phyloP scores from a whole-genome alignment of 78 protist species.

The Dictyostelium capitatum region DNA sequence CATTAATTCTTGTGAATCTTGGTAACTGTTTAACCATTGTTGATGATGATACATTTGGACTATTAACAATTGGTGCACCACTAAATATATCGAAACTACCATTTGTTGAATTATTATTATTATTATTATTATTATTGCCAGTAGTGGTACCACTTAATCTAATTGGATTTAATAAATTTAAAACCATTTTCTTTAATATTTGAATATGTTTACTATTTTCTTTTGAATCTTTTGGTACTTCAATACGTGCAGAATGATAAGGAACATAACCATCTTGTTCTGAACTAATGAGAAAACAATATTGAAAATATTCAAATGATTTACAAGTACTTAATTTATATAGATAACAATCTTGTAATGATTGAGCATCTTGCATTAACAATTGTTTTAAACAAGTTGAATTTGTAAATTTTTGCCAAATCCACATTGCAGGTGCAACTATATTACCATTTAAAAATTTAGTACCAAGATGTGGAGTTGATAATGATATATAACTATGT shows the following conservation, averaged over 20 bases:
- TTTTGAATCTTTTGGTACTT: constrained; percentile 60
- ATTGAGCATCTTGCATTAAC: constrained; percentile 65
- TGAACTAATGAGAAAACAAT: constrained; percentile 50
- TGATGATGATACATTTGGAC: background rate
- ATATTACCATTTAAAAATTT: background rate
- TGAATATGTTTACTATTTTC: constrained; percentile 19
- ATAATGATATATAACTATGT: constrained; percentile 77
- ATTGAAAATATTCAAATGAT: constrained; percentile 66
- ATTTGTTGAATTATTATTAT: background rate
- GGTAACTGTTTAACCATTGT: background rate
- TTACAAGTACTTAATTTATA: constrained; percentile 20
- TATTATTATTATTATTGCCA: background rate
- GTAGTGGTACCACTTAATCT: background rate
- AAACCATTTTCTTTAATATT: constrained; percentile 15
- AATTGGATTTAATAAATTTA: constrained; percentile 32
- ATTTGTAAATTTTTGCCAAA: constrained; percentile 74
- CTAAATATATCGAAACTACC: background rate
- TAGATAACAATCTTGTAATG: constrained; percentile 34
- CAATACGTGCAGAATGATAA: constrained; percentile 72
- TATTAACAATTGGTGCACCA: too few relatives aligned
- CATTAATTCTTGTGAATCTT: constrained; percentile 45
- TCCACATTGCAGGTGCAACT: constrained; percentile 83
- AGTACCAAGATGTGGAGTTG: constrained; percentile 83
- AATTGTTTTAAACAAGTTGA: constrained; percentile 77
- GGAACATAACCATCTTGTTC: constrained; percentile 84